phyloP scores from a whole-genome alignment of 148 eudicot species.

The Spergularia bocconei region DNA sequence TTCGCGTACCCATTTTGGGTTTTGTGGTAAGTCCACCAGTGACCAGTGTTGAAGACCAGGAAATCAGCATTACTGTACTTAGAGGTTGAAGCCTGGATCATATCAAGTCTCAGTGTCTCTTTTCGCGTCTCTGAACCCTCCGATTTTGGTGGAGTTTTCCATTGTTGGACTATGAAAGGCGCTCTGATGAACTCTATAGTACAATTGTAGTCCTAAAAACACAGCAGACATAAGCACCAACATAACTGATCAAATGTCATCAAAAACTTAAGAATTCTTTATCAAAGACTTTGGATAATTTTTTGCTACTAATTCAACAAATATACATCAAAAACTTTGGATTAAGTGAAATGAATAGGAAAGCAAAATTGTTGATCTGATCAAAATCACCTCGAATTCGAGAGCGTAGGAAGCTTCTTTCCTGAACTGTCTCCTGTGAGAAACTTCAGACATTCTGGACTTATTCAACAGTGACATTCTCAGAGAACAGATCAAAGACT shows the following conservation, averaged over 20 bases:
- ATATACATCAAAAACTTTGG: not conserved
- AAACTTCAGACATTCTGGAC: slow-evolving; percentile 26
- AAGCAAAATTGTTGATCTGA: not conserved
- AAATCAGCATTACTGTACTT: slow-evolving; percentile 58
- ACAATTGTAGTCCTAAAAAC: slow-evolving; percentile 51
- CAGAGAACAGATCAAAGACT: slow-evolving; percentile 58
- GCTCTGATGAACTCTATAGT: slow-evolving; percentile 54
- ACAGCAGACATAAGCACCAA: not conserved
- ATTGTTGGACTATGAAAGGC: slow-evolving; percentile 62
- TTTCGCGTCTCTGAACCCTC: slow-evolving; percentile 19
- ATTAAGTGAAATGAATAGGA: not conserved
- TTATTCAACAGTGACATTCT: slow-evolving; percentile 38
- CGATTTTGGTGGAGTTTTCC: slow-evolving; percentile 12
- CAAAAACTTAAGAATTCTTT: not conserved
- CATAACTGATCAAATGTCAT: not conserved
- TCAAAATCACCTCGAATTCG: slow-evolving; percentile 41
- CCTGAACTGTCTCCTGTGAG: slow-evolving; percentile 32
- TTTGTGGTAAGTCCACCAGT: slow-evolving; percentile 76
- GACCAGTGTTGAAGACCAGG: slow-evolving; percentile 64
- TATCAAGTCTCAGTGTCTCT: slow-evolving; percentile 60
- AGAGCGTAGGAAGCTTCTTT: slow-evolving; percentile 49
- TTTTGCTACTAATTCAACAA: no score
- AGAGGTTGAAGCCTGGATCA: slow-evolving; percentile 36
- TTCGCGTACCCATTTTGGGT: slow-evolving; percentile 45
- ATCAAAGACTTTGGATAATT: not conserved